Base-by-base conservation (phyloP, 495 filamentous ascomycete species). In the Tuber borchii region DNA sequence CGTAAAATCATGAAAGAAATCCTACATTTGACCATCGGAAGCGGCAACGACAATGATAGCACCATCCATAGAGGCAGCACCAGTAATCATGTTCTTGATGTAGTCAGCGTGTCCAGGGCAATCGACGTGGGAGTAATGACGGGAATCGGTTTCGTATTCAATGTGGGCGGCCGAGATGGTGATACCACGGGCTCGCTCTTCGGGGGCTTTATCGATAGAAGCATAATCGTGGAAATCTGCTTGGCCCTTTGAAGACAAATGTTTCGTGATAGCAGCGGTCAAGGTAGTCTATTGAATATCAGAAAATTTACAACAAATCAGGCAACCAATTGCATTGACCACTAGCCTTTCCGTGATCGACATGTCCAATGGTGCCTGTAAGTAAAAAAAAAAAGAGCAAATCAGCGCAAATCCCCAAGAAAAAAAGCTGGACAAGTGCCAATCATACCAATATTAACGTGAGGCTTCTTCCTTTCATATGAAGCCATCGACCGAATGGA, bases 71-170 rank as follows among this genome's bases (percentile, higher is more conserved):
- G 90, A 93, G 78, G 95, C 93, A 76, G 94, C 92, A 88, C 94
- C 94, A 79, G 94, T 97, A 85, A 97, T 97, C 94, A 97, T 97
- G 90, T 99, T 99, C 90, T 99, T 99, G 87, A 99, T 97, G 88
- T 98, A 99, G 93, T 99, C 95, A 84, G 95, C 95, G 90, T 99
- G 95, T 85, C 95, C 95, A 73, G 95, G 95, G 85, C 95, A 99
- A 89, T 99, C 95, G 87, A 99, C 95, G 89, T 99, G 95, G 82
- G 95, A 94, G 87, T 99, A 99, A 87, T 99, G 95, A 79, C 96
- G 90, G 80, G 84, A 84, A 8, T 97, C 92, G 83, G 95, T 98
- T 82, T 91, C 87, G 86, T 97, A 99, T 87, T 99, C 95, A 86
- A 99, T 97, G 87, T 99, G 95, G 77, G 95, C 93, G 61, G 95